Base-by-base conservation (phyloP, 805 yeast genomes). In the Wickerhamomyces tratensis region DNA sequence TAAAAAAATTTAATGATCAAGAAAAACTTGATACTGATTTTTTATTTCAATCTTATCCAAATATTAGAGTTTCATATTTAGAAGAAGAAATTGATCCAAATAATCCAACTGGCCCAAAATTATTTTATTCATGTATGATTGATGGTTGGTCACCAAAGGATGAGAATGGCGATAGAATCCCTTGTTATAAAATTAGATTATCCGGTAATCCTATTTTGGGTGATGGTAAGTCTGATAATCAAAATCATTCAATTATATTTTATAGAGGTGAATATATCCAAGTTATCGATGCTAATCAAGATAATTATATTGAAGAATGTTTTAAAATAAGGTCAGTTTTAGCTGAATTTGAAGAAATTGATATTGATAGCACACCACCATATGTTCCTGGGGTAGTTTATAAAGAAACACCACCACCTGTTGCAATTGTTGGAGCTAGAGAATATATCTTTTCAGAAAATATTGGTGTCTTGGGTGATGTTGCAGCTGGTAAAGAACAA, bases 401-500 rank as follows among this genome's bases (percentile, higher is more conserved):
- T 46, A 57, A 59, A 4, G 59, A 63, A 2, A 57, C 53, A 5
- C 50, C 39, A 43, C 51, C 62, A 30, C 89, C 93, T 2, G 94
- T 91, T 14, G 98, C 97, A 1, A 88, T 91, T 53, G 73, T 91
- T 37, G 97, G 98, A 37, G 96, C 97, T 1, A 76, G 98, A 53
- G 98, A 91, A 58, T 88, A 87, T 58, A 88, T 91, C 30, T 91
- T 91, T 65, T 84, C 95, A 3, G 97, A 89, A 62, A 85, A 85
- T 56, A 79, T 86, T 46, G 98, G 98, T 45, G 82, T 89, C 11
- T 68, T 89, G 36, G 98, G 97, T 39, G 97, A 89, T 63, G 86
- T 89, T 51, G 97, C 97, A 25, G 98, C 98, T 20, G 96, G 96
- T 8, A 89, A 89, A 62, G 98, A 89, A 58, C 96, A 91, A 63